Percentiles rank a stretch among this genome's conserved stretches.
These are phyloP conservation scores for Lepidopterella palustris DNA, from an alignment of 495 filamentous ascomycete species.

Conservation along the genomic window DNA sequence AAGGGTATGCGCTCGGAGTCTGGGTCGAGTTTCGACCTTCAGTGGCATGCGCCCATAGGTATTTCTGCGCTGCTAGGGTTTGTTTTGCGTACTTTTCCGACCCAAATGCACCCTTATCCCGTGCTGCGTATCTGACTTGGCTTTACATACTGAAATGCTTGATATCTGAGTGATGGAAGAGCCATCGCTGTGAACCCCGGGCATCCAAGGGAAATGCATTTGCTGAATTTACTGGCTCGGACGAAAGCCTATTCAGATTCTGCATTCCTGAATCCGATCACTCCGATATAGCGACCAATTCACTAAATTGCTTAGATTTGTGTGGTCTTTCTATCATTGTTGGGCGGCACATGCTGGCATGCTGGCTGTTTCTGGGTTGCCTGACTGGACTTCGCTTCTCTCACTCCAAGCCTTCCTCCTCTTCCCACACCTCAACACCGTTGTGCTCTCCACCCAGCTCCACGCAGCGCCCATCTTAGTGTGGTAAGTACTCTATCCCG, in stretches of 20 bases:
- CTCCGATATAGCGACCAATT: not conserved
- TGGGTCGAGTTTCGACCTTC: conserved; percentile 22
- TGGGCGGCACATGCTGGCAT: conserved; percentile 16
- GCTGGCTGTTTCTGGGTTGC: conserved; percentile 9
- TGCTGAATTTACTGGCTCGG: not conserved
- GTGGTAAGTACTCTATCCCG: not conserved
- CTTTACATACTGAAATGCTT: not conserved
- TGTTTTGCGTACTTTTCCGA: conserved; percentile 24
- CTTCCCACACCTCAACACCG: conserved; percentile 11
- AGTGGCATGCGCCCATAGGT: conserved; percentile 23
- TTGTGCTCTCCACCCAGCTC: not conserved
- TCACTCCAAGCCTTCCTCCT: conserved; percentile 8
- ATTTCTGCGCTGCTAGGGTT: conserved; percentile 19
- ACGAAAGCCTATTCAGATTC: not conserved
- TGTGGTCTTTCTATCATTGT: conserved; percentile 3
- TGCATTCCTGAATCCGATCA: not conserved
- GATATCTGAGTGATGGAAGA: not conserved
- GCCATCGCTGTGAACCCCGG: not conserved
- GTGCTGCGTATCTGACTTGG: conserved; percentile 11
- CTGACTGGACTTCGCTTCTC: conserved; percentile 8
- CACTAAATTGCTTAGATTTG: not conserved
- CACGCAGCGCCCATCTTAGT: not conserved
- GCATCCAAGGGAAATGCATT: not conserved
- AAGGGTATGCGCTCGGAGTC: conserved; percentile 17
- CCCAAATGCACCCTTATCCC: conserved; percentile 23